Evolutionary conservation across 345 rosid species (phyloP), one percentile per base, ranked within the genome.

Genomic region (Eucalyptus regnans): DNA sequence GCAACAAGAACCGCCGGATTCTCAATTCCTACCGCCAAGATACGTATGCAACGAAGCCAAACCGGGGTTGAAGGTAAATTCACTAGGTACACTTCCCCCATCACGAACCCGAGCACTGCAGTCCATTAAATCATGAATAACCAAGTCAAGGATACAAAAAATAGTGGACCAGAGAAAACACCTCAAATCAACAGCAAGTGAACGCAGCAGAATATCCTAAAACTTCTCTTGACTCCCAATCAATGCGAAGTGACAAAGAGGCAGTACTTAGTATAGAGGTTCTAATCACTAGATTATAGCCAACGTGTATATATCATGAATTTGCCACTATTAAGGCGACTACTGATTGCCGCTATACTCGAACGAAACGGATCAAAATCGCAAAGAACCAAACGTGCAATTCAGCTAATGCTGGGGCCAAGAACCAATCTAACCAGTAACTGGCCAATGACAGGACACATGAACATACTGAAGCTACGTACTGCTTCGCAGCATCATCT

Each of bases 11-110:
- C 56, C 12, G 25, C 52, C 27, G 11, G 49, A 8, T 87, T 33
- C 43, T 86, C 46, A 58, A 71, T 56, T 86, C 95, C 90, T 94
- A 98, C 99, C 99, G 4, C 99, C 99, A 37, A 98, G 97, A 93
- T 98, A 98, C 2, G 97, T 93, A 91, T 98, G 99, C 88, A 97
- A 81, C 25, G 99, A 95, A 91, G 98, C 96, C 97, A 97, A 91
- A 89, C 93, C 76, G 25, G 98, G 92, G 90, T 98, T 92, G 92
- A 96, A 98, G 49, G 95, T 92, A 89, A 90, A 89, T 84, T 91
- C 97, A 91, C 88, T 91, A 86, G 91, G 87, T 86, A 93, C 62
- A 44, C 79, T 46, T 14, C 86, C 88, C 58, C 79, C 88, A 27
- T 88, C 88, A 88, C 71, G 88, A 62, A n/a, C 54, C 9, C 29